phyloP scores from a whole-genome alignment of 1,284 basidiomycete genomes.

The Rhodotorula sp. region DNA sequence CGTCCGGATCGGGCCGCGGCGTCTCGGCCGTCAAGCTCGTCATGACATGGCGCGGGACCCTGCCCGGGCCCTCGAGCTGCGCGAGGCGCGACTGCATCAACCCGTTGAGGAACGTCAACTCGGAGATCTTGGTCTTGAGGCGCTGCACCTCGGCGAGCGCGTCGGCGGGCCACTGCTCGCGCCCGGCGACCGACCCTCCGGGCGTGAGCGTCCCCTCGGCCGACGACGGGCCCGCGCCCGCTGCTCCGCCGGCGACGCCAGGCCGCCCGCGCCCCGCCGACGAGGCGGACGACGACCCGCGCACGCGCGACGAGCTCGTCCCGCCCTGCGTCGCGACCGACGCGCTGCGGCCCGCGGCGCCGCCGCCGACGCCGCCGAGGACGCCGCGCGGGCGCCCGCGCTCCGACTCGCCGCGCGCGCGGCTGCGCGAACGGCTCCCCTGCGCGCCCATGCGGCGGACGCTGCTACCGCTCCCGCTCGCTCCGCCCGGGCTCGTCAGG shows the following conservation, averaged over 20 bases:
- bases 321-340: background rate
- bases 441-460: background rate
- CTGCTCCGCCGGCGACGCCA: background rate
- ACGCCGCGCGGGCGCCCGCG: constrained; percentile 26
- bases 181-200: background rate
- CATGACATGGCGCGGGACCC: constrained; percentile 30
- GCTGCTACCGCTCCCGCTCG: background rate
- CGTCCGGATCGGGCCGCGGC: constrained; percentile 30
- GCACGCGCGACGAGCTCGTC: constrained; percentile 14
- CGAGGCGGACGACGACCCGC: constrained; percentile 25
- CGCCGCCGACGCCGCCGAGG: constrained; percentile 9
- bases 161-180: constrained; percentile 23
- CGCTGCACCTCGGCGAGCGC: constrained; percentile 38
- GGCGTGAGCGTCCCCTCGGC: background rate
- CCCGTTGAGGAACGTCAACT: constrained; percentile 47
- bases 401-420: constrained; percentile 24
- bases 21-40: constrained; percentile 38
- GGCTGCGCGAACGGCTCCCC: constrained; percentile 17
- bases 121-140: constrained; percentile 43
- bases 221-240: background rate
- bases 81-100: constrained; percentile 43
- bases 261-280: constrained; percentile 1
- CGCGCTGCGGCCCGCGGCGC: constrained; percentile 8
- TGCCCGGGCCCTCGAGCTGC: constrained; percentile 40
- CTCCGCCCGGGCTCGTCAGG: background rate